These are phyloP conservation scores for Xylariaceae sp. DNA, from an alignment of 2,329 filamentous ascomycete genomes.

Conservation along the genomic window DNA sequence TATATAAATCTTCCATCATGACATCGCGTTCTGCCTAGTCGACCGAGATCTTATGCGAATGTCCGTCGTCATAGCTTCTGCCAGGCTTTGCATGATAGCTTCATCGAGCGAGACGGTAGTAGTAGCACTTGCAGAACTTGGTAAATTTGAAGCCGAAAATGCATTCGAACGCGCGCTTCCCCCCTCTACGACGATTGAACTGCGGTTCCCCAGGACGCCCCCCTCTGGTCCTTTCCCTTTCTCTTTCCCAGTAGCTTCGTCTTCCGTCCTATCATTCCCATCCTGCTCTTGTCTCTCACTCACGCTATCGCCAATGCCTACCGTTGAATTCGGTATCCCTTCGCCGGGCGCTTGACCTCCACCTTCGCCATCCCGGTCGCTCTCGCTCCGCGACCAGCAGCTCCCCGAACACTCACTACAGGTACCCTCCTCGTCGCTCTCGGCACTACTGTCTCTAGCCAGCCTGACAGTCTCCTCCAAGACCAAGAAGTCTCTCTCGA, in stretches of 20 bases:
- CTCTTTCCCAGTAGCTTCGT: slow-evolving; percentile 6
- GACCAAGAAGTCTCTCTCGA: slow-evolving; percentile 63
- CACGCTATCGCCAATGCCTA: slow-evolving; percentile 21
- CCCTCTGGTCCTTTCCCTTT: slow-evolving; percentile 18
- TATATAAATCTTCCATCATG: background rate
- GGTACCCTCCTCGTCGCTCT: slow-evolving; percentile 29
- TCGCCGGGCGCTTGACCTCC: slow-evolving; percentile 33
- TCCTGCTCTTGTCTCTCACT: slow-evolving; percentile 15
- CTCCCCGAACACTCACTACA: slow-evolving; percentile 28
- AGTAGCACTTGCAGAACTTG: slow-evolving; percentile 4
- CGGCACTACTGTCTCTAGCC: slow-evolving; percentile 37
- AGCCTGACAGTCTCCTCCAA: slow-evolving; percentile 61
- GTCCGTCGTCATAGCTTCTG: slow-evolving; percentile 32
- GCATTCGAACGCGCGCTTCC: slow-evolving; percentile 8
- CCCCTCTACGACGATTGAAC: background rate
- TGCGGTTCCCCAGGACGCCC: background rate
- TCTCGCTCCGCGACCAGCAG: slow-evolving; percentile 27
- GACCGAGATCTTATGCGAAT: slow-evolving; percentile 19
- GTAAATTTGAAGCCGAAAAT: background rate
- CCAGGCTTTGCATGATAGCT: slow-evolving; percentile 29
- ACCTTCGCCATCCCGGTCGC: slow-evolving; percentile 34
- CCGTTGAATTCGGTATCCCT: slow-evolving; percentile 15
- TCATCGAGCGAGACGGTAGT: slow-evolving; percentile 26
- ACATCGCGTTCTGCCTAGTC: background rate
- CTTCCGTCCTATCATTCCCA: slow-evolving; percentile 8